These are phyloP conservation scores for Tympanopsis confertula DNA, from an alignment of 2,329 filamentous ascomycete species.

Conservation along the genomic window DNA sequence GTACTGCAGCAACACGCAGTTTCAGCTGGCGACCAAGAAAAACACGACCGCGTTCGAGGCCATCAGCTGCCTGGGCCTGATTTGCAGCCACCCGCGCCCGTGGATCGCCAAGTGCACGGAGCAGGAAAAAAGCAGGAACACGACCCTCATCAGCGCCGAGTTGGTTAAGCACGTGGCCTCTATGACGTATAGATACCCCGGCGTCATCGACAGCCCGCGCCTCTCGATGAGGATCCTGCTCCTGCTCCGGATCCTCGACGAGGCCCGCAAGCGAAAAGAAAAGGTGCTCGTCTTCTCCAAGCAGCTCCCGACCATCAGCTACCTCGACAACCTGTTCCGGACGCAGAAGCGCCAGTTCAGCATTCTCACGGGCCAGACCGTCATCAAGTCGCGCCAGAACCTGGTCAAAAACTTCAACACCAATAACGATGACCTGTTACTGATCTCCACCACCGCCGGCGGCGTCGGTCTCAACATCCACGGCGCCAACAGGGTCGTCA, in stretches of 20 bases:
- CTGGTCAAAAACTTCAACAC: slow-evolving; percentile 60
- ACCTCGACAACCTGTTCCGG: slow-evolving; percentile 46
- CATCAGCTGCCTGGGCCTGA: background rate
- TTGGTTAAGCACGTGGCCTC: slow-evolving; percentile 22
- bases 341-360: slow-evolving; percentile 31
- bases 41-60: no score
- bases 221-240: slow-evolving; percentile 60
- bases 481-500: slow-evolving; percentile 73
- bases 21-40: no score
- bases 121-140: background rate
- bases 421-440: slow-evolving; percentile 43
- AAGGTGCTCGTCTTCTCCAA: slow-evolving; percentile 76
- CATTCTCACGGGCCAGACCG: slow-evolving; percentile 59
- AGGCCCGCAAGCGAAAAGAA: slow-evolving; percentile 50
- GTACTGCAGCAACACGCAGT: slow-evolving; percentile 1
- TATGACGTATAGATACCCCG: slow-evolving; percentile 17
- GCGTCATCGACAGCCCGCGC: slow-evolving; percentile 27
- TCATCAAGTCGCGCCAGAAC: slow-evolving; percentile 43
- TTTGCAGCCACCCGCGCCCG: background rate
- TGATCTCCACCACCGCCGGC: slow-evolving; percentile 76
- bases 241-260: slow-evolving; percentile 57
- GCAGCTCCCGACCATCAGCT: slow-evolving; percentile 58
- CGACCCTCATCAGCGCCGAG: slow-evolving; percentile 13
- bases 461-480: slow-evolving; percentile 75
- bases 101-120: background rate